Percentiles rank a stretch among this genome's conserved stretches.
These are phyloP conservation scores for Aurantiochytrium sp. DNA, from an alignment of 108 stramenopile genomes.

Conservation along the genomic window DNA sequence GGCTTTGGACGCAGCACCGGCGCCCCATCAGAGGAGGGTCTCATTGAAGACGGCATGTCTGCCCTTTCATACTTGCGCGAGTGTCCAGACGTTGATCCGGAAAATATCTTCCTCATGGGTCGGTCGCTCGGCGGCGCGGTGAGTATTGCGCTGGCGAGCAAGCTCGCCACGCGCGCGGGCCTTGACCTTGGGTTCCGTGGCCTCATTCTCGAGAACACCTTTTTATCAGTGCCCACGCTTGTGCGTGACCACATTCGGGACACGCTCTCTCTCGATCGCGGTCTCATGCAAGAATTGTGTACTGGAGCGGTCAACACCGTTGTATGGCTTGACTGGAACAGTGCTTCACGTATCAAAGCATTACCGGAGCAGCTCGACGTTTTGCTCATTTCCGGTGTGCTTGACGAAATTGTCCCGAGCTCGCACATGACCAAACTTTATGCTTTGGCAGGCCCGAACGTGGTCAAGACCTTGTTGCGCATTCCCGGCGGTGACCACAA, in stretches of 20 bases:
- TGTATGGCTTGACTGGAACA: background rate
- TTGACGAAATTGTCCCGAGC: background rate
- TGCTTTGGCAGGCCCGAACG: background rate
- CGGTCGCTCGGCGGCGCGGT: background rate
- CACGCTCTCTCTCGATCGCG: background rate
- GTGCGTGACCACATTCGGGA: background rate
- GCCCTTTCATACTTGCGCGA: background rate
- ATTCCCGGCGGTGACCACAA: background rate
- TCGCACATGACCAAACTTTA: background rate
- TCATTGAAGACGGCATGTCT: background rate
- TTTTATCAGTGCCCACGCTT: background rate
- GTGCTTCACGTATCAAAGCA: background rate
- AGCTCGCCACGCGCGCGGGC: background rate
- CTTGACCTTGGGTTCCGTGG: background rate
- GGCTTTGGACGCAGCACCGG: background rate
- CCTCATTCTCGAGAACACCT: constrained; percentile 13
- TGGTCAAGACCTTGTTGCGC: background rate
- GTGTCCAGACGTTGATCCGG: background rate
- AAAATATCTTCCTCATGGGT: background rate
- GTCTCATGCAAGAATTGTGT: background rate
- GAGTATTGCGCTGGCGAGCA: background rate
- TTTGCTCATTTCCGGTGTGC: background rate
- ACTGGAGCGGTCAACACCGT: background rate
- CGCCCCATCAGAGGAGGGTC: background rate
- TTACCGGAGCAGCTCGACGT: background rate